A percentile compares a stretch with the other conserved stretches of the same genome.
These are phyloP conservation scores for Linderniella brevidens DNA, from an alignment of 257 asterid species.

Conservation along the genomic window DNA sequence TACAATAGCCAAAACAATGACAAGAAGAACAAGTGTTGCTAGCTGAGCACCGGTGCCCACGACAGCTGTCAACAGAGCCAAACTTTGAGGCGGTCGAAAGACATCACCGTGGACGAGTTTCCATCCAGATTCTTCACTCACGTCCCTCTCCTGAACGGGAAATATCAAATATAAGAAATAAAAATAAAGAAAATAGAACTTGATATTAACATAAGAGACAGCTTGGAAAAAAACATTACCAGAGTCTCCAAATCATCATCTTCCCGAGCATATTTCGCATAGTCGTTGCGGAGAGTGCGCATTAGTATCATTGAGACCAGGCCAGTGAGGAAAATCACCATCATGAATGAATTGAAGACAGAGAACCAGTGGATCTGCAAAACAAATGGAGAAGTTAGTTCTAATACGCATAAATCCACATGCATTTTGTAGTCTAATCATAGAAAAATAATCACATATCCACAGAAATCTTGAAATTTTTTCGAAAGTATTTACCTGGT, in stretches of 20 bases:
- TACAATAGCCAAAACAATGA: slow-evolving; percentile 26
- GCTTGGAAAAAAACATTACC: slow-evolving; percentile 33
- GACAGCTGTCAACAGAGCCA: slow-evolving; percentile 64
- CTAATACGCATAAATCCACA: too few relatives aligned
- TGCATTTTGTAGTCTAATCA: too few relatives aligned
- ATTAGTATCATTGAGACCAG: slow-evolving; percentile 92
- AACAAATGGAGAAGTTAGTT: slow-evolving; percentile 6
- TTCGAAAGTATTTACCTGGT: slow-evolving; percentile 44
- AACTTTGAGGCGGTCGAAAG: slow-evolving; percentile 53
- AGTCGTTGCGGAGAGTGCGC: slow-evolving; percentile 95
- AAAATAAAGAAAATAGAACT: neutral
- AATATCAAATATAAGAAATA: slow-evolving; percentile 2
- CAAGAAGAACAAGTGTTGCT: slow-evolving; percentile 44
- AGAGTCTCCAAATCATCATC: slow-evolving; percentile 94
- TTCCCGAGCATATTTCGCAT: slow-evolving; percentile 97
- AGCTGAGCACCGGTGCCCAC: slow-evolving; percentile 94
- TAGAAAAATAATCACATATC: neutral
- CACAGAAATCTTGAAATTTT: slow-evolving; percentile 2
- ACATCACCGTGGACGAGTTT: slow-evolving; percentile 93
- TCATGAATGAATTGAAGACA: slow-evolving; percentile 93
- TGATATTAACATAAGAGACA: neutral
- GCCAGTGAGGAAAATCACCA: slow-evolving; percentile 97
- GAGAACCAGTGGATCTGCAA: slow-evolving; percentile 98
- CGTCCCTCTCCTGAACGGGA: slow-evolving; percentile 55
- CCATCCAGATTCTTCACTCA: slow-evolving; percentile 87